Percentiles rank a stretch among this genome's conserved stretches.
Conservation (phyloP, 352 stramenopile species). For the Globisporangium iwayamae region DNA sequence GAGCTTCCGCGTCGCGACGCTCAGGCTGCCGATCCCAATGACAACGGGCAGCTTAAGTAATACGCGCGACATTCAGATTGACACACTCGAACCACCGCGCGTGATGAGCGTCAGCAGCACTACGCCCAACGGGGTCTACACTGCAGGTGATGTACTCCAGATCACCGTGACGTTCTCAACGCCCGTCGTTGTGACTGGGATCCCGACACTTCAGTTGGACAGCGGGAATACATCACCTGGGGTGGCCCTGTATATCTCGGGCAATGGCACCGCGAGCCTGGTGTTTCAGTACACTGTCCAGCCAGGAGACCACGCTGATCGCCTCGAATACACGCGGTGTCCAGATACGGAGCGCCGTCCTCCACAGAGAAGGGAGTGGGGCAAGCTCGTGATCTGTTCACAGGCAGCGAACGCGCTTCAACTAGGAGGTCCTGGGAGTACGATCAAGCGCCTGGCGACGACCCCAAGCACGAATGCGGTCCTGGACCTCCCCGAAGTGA, state of each 20-base stretch:
- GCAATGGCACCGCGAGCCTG: slow-evolving; percentile 33
- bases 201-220: slow-evolving; percentile 37
- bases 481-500: slow-evolving; percentile 61
- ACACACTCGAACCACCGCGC: slow-evolving; percentile 49
- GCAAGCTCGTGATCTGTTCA: slow-evolving; percentile 52
- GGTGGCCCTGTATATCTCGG: slow-evolving; percentile 36
- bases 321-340: slow-evolving; percentile 57
- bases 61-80: slow-evolving; percentile 60
- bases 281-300: slow-evolving; percentile 57
- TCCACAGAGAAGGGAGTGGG: slow-evolving; percentile 29
- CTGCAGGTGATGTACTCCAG: slow-evolving; percentile 41
- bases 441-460: slow-evolving; percentile 44
- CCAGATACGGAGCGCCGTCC: slow-evolving; percentile 27
- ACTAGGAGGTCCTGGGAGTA: slow-evolving; percentile 25
- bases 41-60: slow-evolving; percentile 55
- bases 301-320: slow-evolving; percentile 45
- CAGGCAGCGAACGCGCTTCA: slow-evolving; percentile 42
- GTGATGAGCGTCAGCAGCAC: slow-evolving; percentile 45
- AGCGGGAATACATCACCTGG: slow-evolving; percentile 21
- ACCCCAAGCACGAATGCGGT: slow-evolving; percentile 42
- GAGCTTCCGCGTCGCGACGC: slow-evolving; percentile 30
- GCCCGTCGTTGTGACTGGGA: slow-evolving; percentile 43
- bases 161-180: slow-evolving; percentile 47
- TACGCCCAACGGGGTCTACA: slow-evolving; percentile 55
- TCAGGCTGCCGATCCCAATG: slow-evolving; percentile 38